These are phyloP conservation scores for Papiliotrema flavescens DNA, from an alignment of 1,284 basidiomycete genomes.

Conservation along the genomic window DNA sequence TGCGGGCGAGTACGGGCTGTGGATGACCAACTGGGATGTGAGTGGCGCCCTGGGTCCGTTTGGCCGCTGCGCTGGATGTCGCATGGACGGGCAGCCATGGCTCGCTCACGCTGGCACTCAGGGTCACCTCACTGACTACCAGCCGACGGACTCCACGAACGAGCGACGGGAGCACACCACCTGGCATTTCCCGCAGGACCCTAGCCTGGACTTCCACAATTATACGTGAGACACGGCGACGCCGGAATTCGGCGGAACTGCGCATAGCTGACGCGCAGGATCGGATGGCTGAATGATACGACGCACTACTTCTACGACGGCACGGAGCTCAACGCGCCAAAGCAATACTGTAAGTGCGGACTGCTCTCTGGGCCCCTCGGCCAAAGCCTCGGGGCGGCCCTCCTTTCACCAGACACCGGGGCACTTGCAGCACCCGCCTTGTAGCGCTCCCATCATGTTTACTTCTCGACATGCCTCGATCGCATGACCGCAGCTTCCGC, in stretches of 20 bases:
- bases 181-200: constrained; percentile 9
- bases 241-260: too few species aligned
- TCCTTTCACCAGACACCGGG: too few species aligned
- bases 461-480: too few species aligned
- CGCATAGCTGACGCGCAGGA: neutral
- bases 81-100: too few species aligned
- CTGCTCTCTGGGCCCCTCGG: neutral
- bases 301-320: constrained; percentile 11
- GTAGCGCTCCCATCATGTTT: too few species aligned
- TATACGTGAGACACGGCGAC: constrained; percentile 8
- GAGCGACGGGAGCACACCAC: neutral
- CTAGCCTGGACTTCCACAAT: constrained; percentile 9
- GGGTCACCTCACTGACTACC: neutral
- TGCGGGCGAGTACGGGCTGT: constrained; percentile 3
- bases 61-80: too few species aligned
- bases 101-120: neutral
- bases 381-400: too few species aligned
- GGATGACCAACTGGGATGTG: constrained; percentile 15
- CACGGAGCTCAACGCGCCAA: constrained; percentile 5
- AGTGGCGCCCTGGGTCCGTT: too few species aligned
- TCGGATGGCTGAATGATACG: constrained; percentile 12
- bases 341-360: constrained; percentile 9
- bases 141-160: neutral
- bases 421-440: too few species aligned
- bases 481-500: too few species aligned